These are phyloP conservation scores for Pseudogymnoascus sp. DNA, from an alignment of 2,329 filamentous ascomycete species.

Conservation along the genomic window DNA sequence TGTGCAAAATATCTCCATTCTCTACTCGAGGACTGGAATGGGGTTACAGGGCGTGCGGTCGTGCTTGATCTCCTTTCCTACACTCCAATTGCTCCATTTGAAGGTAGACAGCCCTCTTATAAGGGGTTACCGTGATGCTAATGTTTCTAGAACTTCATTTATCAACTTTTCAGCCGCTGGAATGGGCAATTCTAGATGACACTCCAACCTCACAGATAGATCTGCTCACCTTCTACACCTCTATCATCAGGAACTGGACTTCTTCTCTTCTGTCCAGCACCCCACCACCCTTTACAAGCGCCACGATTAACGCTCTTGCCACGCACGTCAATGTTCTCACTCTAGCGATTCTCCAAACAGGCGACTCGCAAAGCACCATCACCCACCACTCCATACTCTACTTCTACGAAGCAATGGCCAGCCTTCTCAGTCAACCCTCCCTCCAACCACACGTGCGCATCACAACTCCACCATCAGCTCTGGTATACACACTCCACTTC, in stretches of 20 bases:
- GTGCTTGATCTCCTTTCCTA: slow-evolving; percentile 54
- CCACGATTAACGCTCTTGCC: slow-evolving; percentile 36
- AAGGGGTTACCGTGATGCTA: slow-evolving; percentile 11
- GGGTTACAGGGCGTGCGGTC: slow-evolving; percentile 42
- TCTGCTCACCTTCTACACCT: slow-evolving; percentile 61
- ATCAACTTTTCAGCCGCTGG: slow-evolving; percentile 44
- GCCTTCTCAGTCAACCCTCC: slow-evolving; percentile 45
- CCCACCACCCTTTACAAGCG: slow-evolving; percentile 11
- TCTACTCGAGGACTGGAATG: slow-evolving; percentile 58
- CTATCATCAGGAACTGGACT: slow-evolving; percentile 56
- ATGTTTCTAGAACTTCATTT: slow-evolving; percentile 40
- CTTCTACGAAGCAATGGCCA: slow-evolving; percentile 60
- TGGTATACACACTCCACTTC: slow-evolving; percentile 68
- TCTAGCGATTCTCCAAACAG: slow-evolving; percentile 53
- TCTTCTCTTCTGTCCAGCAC: slow-evolving; percentile 37
- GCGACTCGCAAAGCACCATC: slow-evolving; percentile 29
- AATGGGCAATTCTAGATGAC: slow-evolving; percentile 44
- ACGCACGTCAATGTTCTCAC: slow-evolving; percentile 48
- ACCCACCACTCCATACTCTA: slow-evolving; percentile 54
- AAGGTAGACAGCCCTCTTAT: slow-evolving; percentile 36
- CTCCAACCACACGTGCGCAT: slow-evolving; percentile 54
- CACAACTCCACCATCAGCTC: slow-evolving; percentile 57
- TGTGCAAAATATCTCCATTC: slow-evolving; percentile 42
- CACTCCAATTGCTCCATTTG: slow-evolving; percentile 47
- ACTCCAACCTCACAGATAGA: slow-evolving; percentile 46